These are phyloP conservation scores for Ophiosphaerella korrae DNA, from an alignment of 2,329 filamentous ascomycete species.

Conservation along the genomic window DNA sequence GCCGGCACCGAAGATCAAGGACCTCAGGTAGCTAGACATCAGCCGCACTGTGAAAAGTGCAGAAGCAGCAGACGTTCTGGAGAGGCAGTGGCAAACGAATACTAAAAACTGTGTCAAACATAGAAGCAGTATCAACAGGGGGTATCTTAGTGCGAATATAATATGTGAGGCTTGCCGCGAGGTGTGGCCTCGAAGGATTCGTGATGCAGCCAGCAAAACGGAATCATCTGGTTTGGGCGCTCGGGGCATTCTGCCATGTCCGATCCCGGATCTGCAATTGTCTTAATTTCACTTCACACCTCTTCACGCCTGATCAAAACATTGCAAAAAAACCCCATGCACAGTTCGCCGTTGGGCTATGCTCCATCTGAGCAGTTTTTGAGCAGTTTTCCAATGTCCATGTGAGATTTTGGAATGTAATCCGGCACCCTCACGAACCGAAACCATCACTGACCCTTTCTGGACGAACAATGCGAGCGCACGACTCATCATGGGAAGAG, in stretches of 20 bases:
- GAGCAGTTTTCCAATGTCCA: background rate
- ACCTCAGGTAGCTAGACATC: too few relatives aligned
- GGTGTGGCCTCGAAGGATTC: conserved; percentile 28
- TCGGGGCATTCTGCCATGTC: conserved; percentile 10
- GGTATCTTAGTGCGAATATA: background rate
- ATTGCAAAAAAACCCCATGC: background rate
- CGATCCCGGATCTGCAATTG: conserved; percentile 18
- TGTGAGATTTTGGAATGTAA: background rate
- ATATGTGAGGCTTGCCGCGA: conserved; percentile 8
- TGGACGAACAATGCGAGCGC: background rate
- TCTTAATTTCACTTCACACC: conserved; percentile 29
- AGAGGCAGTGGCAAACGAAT: too few relatives aligned
- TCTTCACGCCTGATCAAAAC: conserved; percentile 2
- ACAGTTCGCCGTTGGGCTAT: background rate
- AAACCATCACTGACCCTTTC: background rate
- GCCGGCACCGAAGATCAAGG: too few relatives aligned
- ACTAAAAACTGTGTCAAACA: too few relatives aligned
- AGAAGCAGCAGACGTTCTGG: too few relatives aligned
- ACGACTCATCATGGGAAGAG: background rate
- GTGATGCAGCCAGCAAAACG: conserved; percentile 18
- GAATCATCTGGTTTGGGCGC: conserved; percentile 9
- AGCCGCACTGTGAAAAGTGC: too few relatives aligned
- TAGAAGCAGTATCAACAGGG: background rate
- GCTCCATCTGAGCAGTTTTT: background rate
- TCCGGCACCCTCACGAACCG: background rate